Base-by-base conservation (phyloP, 2,329 filamentous ascomycete genomes). In the Monosporascus sp. region DNA sequence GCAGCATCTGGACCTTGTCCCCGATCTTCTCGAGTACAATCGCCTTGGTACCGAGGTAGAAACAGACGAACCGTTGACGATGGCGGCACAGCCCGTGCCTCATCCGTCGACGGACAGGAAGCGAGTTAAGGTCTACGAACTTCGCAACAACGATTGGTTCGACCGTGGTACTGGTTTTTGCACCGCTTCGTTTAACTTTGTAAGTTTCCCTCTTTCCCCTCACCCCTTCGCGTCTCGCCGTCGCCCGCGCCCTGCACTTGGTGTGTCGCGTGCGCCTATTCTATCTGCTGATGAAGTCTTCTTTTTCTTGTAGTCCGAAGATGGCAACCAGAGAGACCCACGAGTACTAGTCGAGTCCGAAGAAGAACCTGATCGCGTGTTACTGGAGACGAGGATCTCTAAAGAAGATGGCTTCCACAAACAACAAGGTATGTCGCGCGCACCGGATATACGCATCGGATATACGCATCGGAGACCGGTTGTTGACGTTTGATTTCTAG, bases 101-200 rank as follows among this genome's bases (percentile, higher is more conserved):
- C 82, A 84, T 81, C 80, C 79, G 75, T 74, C 78, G 71, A 79
- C 79, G 72, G 82, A 86, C 67, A 84, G 79, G 74, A 85, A 82
- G 72, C 82, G 94, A 80, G 94, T 97, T 74, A 99, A 99, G 80
- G 94, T 99, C 70, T 99, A 99, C 74, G 94, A 97, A 78, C 82
- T 99, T 66, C 91, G 90, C 72, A 91, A 96, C 75, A 96, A 96
- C 80, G 94, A 97, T 84, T 99, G 94, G 94, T 97, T 93, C 70
- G 94, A 99, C 75, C 83, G 93, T 67, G 94, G 94, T 60, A 99
- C 94, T 48, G 94, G 94, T 58, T 97, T 97, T 72, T 97, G 94
- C 72, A 89, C 85, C 55, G 91, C 92, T 48, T 81, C 85, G 60
- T 82, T 88, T 60, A 74, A 86, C 59, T 81, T 85, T 70, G 89